Evolutionary conservation across 1,139 yeast species (phyloP), one percentile per base, ranked within the genome.

Genomic region (Lodderomyces jiufengensis): DNA sequence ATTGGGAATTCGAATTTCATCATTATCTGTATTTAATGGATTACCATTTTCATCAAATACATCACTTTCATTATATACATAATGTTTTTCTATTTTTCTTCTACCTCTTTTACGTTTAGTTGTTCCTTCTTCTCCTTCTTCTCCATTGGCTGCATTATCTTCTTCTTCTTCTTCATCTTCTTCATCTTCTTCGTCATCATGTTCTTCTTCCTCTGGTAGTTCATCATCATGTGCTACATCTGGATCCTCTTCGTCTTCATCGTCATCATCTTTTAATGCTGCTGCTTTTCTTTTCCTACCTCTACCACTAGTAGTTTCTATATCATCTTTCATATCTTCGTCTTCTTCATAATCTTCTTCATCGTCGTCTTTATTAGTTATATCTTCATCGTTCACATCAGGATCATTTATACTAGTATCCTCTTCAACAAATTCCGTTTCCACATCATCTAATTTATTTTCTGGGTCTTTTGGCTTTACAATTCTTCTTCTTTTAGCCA

Each of bases 1-100:
- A 40, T 63, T 56, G 1, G 84, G 84, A n/a, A 88, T 70, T 5
- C 76, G 78, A 34, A 83, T 80, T 62, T 92, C 97, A 54, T 90
- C 96, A 48, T 82, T 75, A n/a, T 63, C 66, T 5, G 87, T 72
- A 28, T 70, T 69, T 40, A 79, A 62, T 11, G 72, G 69, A 41
- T 73, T 69, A 7, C 78, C 78, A 21, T 73, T 70, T 34, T 70
- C 76, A 51, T 73, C 79, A 42, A 63, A 61, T 10, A 53, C 58
- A 2, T 70, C 72, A 13, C 21, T 22, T 32, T 66, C 73, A 32
- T 66, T 73, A 14, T 59, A 54, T 16, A 55, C 39, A 12, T 56
- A 55, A 34, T 64, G 50, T 40, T 66, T 68, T 15, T 36, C 36
- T 32, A 63, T 62, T 57, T 60, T 66, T 54, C 67, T 70, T 47